Conservation (phyloP, 2,329 filamentous ascomycete genomes). For the Cryphonectria parasitica region DNA sequence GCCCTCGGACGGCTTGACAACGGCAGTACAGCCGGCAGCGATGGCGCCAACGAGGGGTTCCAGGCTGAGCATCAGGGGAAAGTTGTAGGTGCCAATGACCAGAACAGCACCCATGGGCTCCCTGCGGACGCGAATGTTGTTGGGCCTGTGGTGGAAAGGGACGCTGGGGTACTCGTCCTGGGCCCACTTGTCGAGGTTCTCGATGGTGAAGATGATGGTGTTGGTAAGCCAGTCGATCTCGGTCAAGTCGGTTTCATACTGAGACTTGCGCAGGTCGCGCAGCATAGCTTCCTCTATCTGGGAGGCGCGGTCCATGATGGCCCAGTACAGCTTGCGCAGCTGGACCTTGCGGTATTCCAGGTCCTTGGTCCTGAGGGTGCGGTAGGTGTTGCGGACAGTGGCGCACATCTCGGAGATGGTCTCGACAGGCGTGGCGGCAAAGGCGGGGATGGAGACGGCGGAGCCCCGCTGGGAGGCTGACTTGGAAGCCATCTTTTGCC, state of each 20-base stretch:
- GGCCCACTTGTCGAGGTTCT: conserved; percentile 79
- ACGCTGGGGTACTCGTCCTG: conserved; percentile 79
- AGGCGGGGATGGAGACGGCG: conserved; percentile 47
- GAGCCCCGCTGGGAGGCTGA: conserved; percentile 38
- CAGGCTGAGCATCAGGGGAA: conserved; percentile 80
- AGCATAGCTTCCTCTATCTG: conserved; percentile 75
- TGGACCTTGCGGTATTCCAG: conserved; percentile 82
- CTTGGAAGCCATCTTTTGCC: conserved; percentile 19
- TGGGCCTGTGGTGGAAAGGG: conserved; percentile 65
- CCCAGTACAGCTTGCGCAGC: conserved; percentile 96
- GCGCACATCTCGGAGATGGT: conserved; percentile 66
- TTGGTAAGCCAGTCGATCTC: conserved; percentile 81
- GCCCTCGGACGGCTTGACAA: conserved; percentile 89
- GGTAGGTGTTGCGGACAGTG: conserved; percentile 70
- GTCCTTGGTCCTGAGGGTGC: conserved; percentile 78
- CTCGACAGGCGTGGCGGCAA: conserved; percentile 67
- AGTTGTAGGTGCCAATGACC: conserved; percentile 94
- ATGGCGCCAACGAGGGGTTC: conserved; percentile 87
- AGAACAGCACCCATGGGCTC: conserved; percentile 84
- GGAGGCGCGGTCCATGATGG: conserved; percentile 74
- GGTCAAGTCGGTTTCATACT: conserved; percentile 71
- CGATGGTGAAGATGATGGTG: conserved; percentile 78
- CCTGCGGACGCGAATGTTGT: conserved; percentile 79
- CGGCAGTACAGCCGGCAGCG: conserved; percentile 84
- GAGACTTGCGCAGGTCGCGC: conserved; percentile 77